phyloP scores from a whole-genome alignment of 2,329 filamentous ascomycete species.

The Beauveria varroae region DNA sequence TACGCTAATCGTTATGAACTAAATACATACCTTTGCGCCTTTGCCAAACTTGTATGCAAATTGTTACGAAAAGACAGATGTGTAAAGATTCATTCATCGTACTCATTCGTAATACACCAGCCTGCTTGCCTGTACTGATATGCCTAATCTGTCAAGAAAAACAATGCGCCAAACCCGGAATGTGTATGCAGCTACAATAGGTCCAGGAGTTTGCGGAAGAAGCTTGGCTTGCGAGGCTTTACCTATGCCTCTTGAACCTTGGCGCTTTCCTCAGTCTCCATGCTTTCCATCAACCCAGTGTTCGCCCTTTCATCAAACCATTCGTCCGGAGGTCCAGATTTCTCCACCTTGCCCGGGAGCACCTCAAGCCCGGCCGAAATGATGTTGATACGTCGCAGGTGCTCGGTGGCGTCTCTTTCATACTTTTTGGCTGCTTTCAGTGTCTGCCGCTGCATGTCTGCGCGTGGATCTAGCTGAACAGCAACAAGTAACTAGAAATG shows the following conservation, averaged over 20 bases:
- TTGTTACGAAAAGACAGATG: neutral
- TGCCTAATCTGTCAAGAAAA: neutral
- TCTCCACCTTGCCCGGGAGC: conserved; percentile 17
- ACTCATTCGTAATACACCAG: neutral
- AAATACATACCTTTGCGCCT: too few relatives aligned
- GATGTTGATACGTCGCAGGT: conserved; percentile 71
- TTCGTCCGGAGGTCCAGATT: conserved; percentile 20
- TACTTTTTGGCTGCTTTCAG: conserved; percentile 63
- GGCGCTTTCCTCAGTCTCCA: neutral
- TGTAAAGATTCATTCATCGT: neutral
- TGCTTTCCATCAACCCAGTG: neutral
- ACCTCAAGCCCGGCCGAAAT: conserved; percentile 69
- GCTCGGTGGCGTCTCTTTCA: conserved; percentile 65
- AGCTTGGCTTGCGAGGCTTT: neutral
- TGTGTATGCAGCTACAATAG: neutral
- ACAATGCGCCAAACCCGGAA: neutral
- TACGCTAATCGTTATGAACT: too few relatives aligned
- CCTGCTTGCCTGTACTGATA: neutral
- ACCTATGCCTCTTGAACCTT: neutral
- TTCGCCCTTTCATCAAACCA: conserved; percentile 25
- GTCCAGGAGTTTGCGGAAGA: neutral
- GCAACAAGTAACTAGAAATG: conserved; percentile 59
- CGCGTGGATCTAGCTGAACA: conserved; percentile 57
- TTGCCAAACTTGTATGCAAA: too few relatives aligned
- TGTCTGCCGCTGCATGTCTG: conserved; percentile 61